A percentile compares a stretch with the other conserved stretches of the same genome.
These are phyloP conservation scores for Adansonia grandidieri DNA, from an alignment of 441 rosid species.

Conservation along the genomic window DNA sequence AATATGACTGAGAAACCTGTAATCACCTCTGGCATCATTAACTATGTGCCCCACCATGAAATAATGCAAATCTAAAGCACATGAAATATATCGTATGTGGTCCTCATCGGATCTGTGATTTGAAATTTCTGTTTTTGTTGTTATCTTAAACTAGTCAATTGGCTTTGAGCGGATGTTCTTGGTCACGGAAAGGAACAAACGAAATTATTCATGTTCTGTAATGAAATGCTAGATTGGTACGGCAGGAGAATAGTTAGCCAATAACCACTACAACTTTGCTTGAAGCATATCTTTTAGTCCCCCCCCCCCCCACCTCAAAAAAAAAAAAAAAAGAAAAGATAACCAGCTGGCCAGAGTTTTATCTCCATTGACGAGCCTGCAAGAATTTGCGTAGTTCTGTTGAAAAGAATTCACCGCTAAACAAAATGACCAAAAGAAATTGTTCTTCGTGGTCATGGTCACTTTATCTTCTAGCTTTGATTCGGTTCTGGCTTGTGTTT, in stretches of 20 bases:
- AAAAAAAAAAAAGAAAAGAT: neutral
- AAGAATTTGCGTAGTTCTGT: neutral
- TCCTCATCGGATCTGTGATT: neutral
- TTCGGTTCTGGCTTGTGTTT: neutral
- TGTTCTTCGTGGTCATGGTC: neutral
- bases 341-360: neutral
- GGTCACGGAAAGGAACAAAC: neutral
- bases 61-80: slow-evolving; percentile 4
- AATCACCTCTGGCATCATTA: too few species aligned
- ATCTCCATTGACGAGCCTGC: neutral
- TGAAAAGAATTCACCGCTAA: neutral
- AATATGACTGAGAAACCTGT: neutral
- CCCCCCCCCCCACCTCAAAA: neutral
- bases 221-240: neutral
- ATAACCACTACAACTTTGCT: neutral
- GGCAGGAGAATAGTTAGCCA: neutral
- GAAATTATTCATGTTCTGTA: neutral
- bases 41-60: neutral
- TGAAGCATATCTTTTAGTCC: neutral
- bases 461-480: slow-evolving; percentile 8
- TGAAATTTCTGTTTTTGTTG: neutral
- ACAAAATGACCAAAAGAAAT: neutral
- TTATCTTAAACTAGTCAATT: neutral
- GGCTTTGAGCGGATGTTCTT: neutral
- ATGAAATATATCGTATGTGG: neutral